Percentiles rank a stretch among this genome's conserved stretches.
These are phyloP conservation scores for Amanita jacksonii DNA, from an alignment of 768 basidiomycete species.

Conservation along the genomic window DNA sequence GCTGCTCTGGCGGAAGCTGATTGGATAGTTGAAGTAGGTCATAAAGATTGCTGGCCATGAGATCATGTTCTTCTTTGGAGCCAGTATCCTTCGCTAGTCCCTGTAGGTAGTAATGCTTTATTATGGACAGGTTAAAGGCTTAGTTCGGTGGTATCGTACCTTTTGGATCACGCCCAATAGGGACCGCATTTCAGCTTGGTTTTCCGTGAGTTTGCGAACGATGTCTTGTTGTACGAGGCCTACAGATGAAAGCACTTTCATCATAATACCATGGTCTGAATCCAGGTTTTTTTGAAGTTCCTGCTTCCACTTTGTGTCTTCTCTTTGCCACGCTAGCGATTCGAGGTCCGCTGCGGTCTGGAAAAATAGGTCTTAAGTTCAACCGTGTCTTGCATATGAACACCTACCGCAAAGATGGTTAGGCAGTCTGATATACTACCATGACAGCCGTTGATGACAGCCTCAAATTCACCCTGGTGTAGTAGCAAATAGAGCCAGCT, in stretches of 20 bases:
- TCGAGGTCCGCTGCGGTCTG: conserved; percentile 16
- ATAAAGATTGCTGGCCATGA: conserved; percentile 40
- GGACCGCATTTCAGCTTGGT: conserved; percentile 23
- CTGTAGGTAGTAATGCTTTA: conserved; percentile 16
- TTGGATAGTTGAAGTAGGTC: conserved; percentile 37
- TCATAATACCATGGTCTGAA: background rate
- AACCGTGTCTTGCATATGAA: background rate
- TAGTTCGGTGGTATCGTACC: no score
- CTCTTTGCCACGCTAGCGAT: background rate
- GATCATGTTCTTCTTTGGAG: conserved; percentile 28
- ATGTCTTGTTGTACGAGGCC: conserved; percentile 32
- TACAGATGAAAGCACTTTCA: conserved; percentile 33
- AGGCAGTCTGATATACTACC: conserved; percentile 35
- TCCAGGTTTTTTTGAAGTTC: background rate
- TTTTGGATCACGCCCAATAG: conserved; percentile 45
- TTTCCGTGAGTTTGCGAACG: conserved; percentile 22
- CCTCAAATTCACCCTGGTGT: conserved; percentile 33
- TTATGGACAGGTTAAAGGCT: conserved; percentile 1
- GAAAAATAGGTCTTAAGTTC: no score
- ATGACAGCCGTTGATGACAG: conserved; percentile 38
- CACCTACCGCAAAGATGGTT: conserved; percentile 30
- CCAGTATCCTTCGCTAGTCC: conserved; percentile 23
- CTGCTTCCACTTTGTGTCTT: conserved; percentile 3
- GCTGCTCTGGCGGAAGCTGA: conserved; percentile 37
- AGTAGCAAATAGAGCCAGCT: conserved; percentile 32